Evolutionary conservation across 2,329 filamentous ascomycete species (phyloP).

Genomic region (Nakataea oryzae): DNA sequence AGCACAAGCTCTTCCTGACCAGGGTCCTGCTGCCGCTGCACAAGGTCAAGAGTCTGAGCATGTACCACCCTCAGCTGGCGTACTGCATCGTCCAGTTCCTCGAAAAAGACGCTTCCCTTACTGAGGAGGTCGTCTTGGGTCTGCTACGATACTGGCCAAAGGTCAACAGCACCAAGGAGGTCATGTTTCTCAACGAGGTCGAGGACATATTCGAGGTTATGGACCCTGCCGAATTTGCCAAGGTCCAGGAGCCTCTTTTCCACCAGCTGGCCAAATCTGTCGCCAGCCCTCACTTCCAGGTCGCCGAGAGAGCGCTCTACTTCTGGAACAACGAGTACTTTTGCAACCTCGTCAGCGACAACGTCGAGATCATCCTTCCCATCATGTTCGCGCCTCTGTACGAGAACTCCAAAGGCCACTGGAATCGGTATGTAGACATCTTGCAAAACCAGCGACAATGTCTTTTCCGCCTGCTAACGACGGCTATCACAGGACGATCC

Average conservation of each 20-base stretch:
- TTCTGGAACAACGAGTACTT: conserved; percentile 99
- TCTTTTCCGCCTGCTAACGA: background rate
- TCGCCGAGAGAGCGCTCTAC: conserved; percentile 91
- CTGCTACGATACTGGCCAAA: conserved; percentile 97
- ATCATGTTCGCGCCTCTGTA: conserved; percentile 99
- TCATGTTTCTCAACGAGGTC: conserved; percentile 99
- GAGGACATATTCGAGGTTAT: conserved; percentile 99
- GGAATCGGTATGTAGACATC: conserved; percentile 65
- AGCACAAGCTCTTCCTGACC: conserved; percentile 96
- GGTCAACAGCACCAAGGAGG: conserved; percentile 98
- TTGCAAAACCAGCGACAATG: conserved; percentile 14
- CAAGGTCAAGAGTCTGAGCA: conserved; percentile 98
- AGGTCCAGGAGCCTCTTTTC: conserved; percentile 96
- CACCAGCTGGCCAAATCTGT: conserved; percentile 97
- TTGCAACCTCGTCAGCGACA: conserved; percentile 97
- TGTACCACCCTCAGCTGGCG: conserved; percentile 97
- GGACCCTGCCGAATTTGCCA: conserved; percentile 96
- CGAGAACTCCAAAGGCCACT: conserved; percentile 98
- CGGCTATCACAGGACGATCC: conserved; percentile 63
- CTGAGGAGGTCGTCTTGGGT: conserved; percentile 94
- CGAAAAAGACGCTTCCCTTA: conserved; percentile 93
- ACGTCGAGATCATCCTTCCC: conserved; percentile 93
- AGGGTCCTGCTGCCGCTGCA: conserved; percentile 86
- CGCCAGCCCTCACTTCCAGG: conserved; percentile 96
- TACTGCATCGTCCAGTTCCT: conserved; percentile 99